These are phyloP conservation scores for Coniochaeta sp. DNA, from an alignment of 2,329 filamentous ascomycete species.

Conservation along the genomic window DNA sequence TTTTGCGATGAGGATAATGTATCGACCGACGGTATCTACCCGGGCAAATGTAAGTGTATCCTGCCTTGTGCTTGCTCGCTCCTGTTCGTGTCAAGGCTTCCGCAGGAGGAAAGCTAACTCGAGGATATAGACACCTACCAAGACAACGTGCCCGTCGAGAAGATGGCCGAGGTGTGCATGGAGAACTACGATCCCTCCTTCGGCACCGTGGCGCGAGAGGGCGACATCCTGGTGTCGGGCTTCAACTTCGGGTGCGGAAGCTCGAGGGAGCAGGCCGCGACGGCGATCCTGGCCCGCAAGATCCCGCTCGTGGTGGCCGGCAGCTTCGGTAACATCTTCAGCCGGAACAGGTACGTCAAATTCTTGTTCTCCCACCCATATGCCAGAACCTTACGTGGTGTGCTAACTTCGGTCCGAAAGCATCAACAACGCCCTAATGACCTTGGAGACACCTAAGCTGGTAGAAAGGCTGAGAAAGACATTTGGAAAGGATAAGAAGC, in stretches of 20 bases:
- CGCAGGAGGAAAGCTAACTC: neutral
- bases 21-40: slow-evolving; percentile 69
- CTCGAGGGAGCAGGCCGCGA: slow-evolving; percentile 81
- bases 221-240: slow-evolving; percentile 75
- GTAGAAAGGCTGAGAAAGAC: slow-evolving; percentile 41
- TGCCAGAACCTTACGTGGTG: too few species aligned
- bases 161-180: slow-evolving; percentile 90
- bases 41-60: slow-evolving; percentile 28
- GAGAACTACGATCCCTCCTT: slow-evolving; percentile 83
- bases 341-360: too few species aligned
- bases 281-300: slow-evolving; percentile 71
- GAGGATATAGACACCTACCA: slow-evolving; percentile 63
- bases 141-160: slow-evolving; percentile 65
- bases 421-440: slow-evolving; percentile 72
- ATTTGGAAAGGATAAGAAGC: slow-evolving; percentile 42
- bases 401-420: too few species aligned
- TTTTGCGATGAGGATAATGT: neutral
- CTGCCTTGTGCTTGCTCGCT: neutral
- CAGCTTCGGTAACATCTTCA: slow-evolving; percentile 80
- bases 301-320: slow-evolving; percentile 75
- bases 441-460: slow-evolving; percentile 7
- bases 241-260: slow-evolving; percentile 64
- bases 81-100: neutral
- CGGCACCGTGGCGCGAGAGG: slow-evolving; percentile 49
- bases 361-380: too few species aligned